Evolutionary conservation across 108 stramenopile genomes (phyloP), one percentile per base, ranked within the genome.

Genomic region (Pseudonitzschia pungens): DNA sequence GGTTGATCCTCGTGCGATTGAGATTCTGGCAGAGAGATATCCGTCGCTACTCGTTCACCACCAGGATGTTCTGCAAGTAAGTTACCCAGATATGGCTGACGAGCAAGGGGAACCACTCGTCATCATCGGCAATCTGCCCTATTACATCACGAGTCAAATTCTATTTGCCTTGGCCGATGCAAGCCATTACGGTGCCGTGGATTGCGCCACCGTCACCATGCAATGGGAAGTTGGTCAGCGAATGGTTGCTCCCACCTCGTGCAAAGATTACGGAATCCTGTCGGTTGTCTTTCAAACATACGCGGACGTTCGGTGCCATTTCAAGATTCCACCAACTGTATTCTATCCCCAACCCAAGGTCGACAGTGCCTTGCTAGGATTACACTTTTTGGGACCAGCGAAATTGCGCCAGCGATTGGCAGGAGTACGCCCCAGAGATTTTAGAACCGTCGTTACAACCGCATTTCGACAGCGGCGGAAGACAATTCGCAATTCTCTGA

Each of bases 281-380:
- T 86, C 85, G 57, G 97, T 98, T 28, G 96, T 98, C 20, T 99
- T 99, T 73, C 96, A 98, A 77, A 82, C 96, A 1, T 97, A 97
- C 66, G 91, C 92, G 12, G 84, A 86, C 24, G 86, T 86, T 21
- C 83, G 77, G 4, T 82, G 95, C 18, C 88, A 96, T 67, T 97
- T 98, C 85, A 97, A 98, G 80, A 97, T 99, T 53, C 98, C 98
- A 18, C 96, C 96, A 1, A 97, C 97, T 14, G 98, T 97, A 0
- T 99, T 99, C 70, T 99, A 98, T 76, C 98, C 98, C 15, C 83
- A 92, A 78, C 98, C 98, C 44, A 97, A 97, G 77, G 97, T 99
- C 1, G 94, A 96, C 66, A 92, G 90, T 16, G 97, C 95, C 15
- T 83, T 99, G 74, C 75, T 98, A 26, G 95, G 96, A 4, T 74